phyloP scores from a whole-genome alignment of 2,329 filamentous ascomycete species.

The Chaetomium sp. region DNA sequence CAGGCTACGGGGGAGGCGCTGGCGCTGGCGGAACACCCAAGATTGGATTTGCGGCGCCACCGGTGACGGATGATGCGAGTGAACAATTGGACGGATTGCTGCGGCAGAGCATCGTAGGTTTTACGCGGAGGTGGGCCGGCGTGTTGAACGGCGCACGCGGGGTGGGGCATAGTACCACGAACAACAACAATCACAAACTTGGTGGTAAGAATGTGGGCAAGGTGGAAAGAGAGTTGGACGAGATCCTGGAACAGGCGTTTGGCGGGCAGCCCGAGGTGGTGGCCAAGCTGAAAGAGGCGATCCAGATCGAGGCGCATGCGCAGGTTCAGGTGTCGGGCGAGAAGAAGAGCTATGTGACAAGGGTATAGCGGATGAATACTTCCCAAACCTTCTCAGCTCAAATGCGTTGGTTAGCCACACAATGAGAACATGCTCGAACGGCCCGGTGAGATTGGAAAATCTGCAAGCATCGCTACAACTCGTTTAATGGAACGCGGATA shows the following conservation, averaged over 20 bases:
- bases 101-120: conserved; percentile 55
- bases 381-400: neutral
- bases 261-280: conserved; percentile 53
- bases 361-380: conserved; percentile 2
- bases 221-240: conserved; percentile 51
- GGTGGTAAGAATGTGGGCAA: conserved; percentile 46
- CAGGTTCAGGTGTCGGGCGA: conserved; percentile 27
- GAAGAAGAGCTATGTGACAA: conserved; percentile 8
- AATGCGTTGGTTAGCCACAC: neutral
- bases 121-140: conserved; percentile 54
- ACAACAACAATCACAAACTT: conserved; percentile 33
- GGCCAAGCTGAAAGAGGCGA: conserved; percentile 54
- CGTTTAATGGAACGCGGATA: no score
- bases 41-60: conserved; percentile 15
- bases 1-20: conserved; percentile 16
- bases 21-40: neutral
- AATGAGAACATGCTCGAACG: no score
- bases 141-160: conserved; percentile 42
- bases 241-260: conserved; percentile 51
- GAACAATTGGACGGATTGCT: conserved; percentile 59
- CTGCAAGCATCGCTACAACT: no score
- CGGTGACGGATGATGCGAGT: conserved; percentile 47
- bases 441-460: no score
- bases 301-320: conserved; percentile 49
- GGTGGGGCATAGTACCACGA: neutral